phyloP scores from a whole-genome alignment of 495 filamentous ascomycete genomes.

The Neurospora sp. region DNA sequence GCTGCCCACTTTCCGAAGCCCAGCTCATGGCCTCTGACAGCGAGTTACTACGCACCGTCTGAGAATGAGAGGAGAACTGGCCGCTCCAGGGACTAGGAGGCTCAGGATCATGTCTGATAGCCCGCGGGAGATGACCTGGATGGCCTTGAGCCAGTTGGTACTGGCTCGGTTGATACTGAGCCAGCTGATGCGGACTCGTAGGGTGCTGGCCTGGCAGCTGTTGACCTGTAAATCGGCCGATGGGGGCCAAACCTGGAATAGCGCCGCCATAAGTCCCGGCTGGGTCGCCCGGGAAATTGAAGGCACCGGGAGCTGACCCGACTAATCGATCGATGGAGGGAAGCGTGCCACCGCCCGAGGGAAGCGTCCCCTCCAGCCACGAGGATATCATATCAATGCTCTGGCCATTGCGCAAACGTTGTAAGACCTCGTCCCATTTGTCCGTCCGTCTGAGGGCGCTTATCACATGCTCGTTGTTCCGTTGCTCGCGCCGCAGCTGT shows the following conservation, averaged over 20 bases:
- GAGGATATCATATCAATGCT: slow-evolving; percentile 38
- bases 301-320: not conserved
- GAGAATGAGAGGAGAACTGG: slow-evolving; percentile 31
- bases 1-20: slow-evolving; percentile 20
- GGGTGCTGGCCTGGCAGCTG: slow-evolving; percentile 1
- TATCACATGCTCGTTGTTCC: slow-evolving; percentile 35
- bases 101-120: slow-evolving; percentile 25
- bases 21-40: slow-evolving; percentile 30
- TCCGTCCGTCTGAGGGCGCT: slow-evolving; percentile 34
- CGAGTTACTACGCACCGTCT: slow-evolving; percentile 27
- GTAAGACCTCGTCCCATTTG: slow-evolving; percentile 36
- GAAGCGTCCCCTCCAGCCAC: slow-evolving; percentile 28
- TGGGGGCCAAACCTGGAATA: not conserved
- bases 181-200: not conserved
- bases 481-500: slow-evolving; percentile 34
- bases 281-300: not conserved
- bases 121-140: not conserved
- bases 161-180: not conserved
- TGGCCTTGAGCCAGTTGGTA: not conserved
- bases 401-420: slow-evolving; percentile 37
- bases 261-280: not conserved
- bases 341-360: slow-evolving; percentile 6
- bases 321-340: slow-evolving; percentile 1
- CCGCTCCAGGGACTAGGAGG: slow-evolving; percentile 29
- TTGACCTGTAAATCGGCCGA: not conserved